Percentiles rank a stretch among this genome's conserved stretches.
Evolutionary conservation across 2,329 filamentous ascomycete genomes (phyloP).

Genomic region (Dothideomycetes sp.): DNA sequence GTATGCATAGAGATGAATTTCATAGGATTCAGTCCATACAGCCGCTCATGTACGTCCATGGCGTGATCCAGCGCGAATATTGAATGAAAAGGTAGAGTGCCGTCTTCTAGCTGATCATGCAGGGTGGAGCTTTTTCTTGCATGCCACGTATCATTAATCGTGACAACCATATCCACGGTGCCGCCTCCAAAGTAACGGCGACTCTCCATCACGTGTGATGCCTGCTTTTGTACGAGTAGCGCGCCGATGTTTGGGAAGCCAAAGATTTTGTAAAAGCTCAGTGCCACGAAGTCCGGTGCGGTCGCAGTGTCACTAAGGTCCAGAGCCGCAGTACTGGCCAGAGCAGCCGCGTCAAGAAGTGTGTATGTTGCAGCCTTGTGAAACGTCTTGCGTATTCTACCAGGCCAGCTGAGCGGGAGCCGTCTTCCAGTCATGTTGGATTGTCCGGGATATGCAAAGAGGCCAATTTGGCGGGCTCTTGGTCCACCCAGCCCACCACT

Average conservation of each 20-base stretch:
- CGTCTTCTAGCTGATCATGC: slow-evolving; percentile 81
- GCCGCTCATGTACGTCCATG: slow-evolving; percentile 52
- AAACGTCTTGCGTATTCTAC: slow-evolving; percentile 29
- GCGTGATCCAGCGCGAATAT: slow-evolving; percentile 75
- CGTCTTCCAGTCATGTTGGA: slow-evolving; percentile 84
- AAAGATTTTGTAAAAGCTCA: slow-evolving; percentile 97
- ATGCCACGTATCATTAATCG: slow-evolving; percentile 72
- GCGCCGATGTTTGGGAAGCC: slow-evolving; percentile 87
- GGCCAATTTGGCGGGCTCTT: slow-evolving; percentile 19
- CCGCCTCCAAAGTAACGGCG: slow-evolving; percentile 87
- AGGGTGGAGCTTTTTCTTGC: slow-evolving; percentile 58
- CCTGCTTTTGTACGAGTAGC: slow-evolving; percentile 65
- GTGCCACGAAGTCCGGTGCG: slow-evolving; percentile 72
- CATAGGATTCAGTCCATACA: slow-evolving; percentile 58
- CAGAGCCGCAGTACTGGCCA: slow-evolving; percentile 65
- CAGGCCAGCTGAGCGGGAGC: slow-evolving; percentile 54
- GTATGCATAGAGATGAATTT: slow-evolving; percentile 60
- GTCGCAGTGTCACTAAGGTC: slow-evolving; percentile 50
- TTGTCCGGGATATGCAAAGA: slow-evolving; percentile 81
- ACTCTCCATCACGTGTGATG: slow-evolving; percentile 48
- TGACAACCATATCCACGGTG: slow-evolving; percentile 82
- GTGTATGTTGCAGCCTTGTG: slow-evolving; percentile 43
- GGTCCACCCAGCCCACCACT: slow-evolving; percentile 23
- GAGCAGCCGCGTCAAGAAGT: slow-evolving; percentile 73
- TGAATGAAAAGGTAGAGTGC: slow-evolving; percentile 79